Evolutionary conservation across 371 early-diverging fungal genomes (phyloP).

Genomic region (Mucor mucedo): DNA sequence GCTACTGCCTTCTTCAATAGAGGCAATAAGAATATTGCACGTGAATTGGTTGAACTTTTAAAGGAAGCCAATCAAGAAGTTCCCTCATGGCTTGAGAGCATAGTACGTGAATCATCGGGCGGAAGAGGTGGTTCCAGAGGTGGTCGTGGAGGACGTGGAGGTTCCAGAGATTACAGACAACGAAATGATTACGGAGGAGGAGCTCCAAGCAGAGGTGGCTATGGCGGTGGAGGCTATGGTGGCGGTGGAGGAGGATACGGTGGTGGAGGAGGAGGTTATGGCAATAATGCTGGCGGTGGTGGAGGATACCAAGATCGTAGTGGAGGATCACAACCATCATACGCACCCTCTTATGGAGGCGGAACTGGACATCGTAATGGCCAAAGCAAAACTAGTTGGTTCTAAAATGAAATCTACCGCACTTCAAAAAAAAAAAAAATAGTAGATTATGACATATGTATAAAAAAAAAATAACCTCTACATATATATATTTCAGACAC

Average conservation of each 20-base stretch:
- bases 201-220: constrained; percentile 6
- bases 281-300: constrained; percentile 10
- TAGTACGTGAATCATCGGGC: constrained; percentile 94
- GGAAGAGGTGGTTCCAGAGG: constrained; percentile 92
- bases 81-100: constrained; percentile 70
- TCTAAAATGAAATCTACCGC: constrained; percentile 42
- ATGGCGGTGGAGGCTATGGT: constrained; percentile 22
- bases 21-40: constrained; percentile 88
- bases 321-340: background rate
- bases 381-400: constrained; percentile 73
- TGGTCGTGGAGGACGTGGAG: constrained; percentile 86
- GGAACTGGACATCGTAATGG: constrained; percentile 24
- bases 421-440: constrained; percentile 2
- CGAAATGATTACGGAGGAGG: constrained; percentile 49
- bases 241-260: constrained; percentile 17
- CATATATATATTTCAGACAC: constrained; percentile 1
- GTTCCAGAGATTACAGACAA: constrained; percentile 64
- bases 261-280: constrained; percentile 9
- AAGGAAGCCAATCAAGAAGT: constrained; percentile 57
- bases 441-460: background rate
- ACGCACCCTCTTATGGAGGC: constrained; percentile 20
- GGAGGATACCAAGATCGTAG: constrained; percentile 4
- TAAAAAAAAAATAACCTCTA: constrained; percentile 4
- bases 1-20: constrained; percentile 98
- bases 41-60: constrained; percentile 87